Conservation (phyloP, 495 filamentous ascomycete genomes). For the Lepidopterella palustris region DNA sequence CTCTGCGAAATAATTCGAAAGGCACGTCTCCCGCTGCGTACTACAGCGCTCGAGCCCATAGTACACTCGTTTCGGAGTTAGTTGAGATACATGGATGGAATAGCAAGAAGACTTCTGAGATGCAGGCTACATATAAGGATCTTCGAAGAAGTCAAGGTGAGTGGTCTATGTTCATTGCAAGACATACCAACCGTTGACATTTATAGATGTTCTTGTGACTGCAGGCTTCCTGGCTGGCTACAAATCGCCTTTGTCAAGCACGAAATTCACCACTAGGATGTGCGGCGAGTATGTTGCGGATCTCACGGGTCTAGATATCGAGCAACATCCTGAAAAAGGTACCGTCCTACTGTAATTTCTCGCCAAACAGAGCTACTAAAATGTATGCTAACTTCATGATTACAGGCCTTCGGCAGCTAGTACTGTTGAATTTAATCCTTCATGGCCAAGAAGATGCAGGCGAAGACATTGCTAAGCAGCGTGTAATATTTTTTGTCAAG, state of each 20-base stretch:
- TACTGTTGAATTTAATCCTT: conserved; percentile 54
- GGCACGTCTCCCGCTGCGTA: conserved; percentile 27
- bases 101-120: background rate
- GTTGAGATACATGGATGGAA: conserved; percentile 30
- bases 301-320: conserved; percentile 48
- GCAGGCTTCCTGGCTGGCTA: conserved; percentile 50
- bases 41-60: conserved; percentile 31
- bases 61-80: conserved; percentile 22
- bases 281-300: conserved; percentile 57
- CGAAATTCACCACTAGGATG: conserved; percentile 36
- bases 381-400: background rate
- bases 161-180: background rate
- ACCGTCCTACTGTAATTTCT: conserved; percentile 15
- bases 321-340: conserved; percentile 33
- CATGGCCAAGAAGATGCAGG: conserved; percentile 46
- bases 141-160: conserved; percentile 16
- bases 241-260: conserved; percentile 40
- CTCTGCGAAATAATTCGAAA: conserved; percentile 15
- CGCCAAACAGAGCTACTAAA: background rate
- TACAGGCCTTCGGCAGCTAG: conserved; percentile 47
- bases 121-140: conserved; percentile 13
- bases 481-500: conserved; percentile 75
- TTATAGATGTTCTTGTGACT: conserved; percentile 42
- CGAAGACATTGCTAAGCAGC: conserved; percentile 62
- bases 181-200: background rate